A percentile compares a stretch with the other conserved stretches of the same genome.
Conservation (phyloP, 371 early-diverging fungal species). For the Lichtheimia corymbifera region DNA sequence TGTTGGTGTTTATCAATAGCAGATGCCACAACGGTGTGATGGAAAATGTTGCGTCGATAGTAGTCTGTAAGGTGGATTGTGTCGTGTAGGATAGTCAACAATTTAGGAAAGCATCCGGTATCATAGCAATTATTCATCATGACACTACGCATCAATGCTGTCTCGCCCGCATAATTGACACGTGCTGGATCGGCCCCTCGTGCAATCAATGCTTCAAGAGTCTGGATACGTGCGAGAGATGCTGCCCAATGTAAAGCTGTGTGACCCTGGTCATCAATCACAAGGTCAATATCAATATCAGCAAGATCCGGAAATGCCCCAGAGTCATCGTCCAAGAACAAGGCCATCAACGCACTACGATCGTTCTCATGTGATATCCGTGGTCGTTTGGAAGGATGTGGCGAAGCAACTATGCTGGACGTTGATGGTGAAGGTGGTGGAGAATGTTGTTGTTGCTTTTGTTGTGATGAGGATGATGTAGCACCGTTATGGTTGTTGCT, state of each 20-base stretch:
- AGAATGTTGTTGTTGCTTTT: not conserved
- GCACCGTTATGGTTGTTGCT: not conserved
- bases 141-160: constrained; percentile 84
- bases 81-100: constrained; percentile 70
- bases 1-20: constrained; percentile 59
- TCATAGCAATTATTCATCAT: constrained; percentile 87
- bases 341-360: constrained; percentile 68
- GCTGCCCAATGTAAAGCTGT: constrained; percentile 89
- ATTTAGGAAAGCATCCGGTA: constrained; percentile 69
- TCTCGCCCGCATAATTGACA: constrained; percentile 75
- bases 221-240: constrained; percentile 70
- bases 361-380: constrained; percentile 47
- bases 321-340: constrained; percentile 68
- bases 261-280: constrained; percentile 83
- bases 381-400: not conserved
- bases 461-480: not conserved
- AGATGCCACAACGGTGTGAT: constrained; percentile 80
- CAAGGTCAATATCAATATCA: constrained; percentile 68
- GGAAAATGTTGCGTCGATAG: constrained; percentile 77
- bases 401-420: not conserved
- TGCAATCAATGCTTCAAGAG: constrained; percentile 65
- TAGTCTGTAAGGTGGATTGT: constrained; percentile 70
- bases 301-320: constrained; percentile 58
- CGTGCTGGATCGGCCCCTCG: constrained; percentile 67
- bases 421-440: constrained; percentile 8